Base-by-base conservation (phyloP, 345 rosid genomes). In the Stellera chamaejasme region DNA sequence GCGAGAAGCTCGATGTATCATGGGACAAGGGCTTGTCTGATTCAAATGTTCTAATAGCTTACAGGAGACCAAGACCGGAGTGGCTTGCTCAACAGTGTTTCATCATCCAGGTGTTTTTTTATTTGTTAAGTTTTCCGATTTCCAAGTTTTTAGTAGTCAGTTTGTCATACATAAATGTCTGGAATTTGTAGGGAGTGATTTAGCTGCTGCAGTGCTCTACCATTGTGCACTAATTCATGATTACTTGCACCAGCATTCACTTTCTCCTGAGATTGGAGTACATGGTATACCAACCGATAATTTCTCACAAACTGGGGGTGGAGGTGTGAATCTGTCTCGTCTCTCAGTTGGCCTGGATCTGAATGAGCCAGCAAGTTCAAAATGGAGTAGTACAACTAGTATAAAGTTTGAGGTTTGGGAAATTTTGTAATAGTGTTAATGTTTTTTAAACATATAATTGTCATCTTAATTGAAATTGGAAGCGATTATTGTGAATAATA, bases 11-110 rank as follows among this genome's bases (percentile, higher is more conserved):
- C 13, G 98, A 92, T 66, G 85, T 92, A 14, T 83, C 90, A 0
- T 92, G 85, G 98, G 87, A 92, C 66, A 92, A 88, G 65, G 98
- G 96, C 45, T 71, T 88, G 12, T 92, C 67, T 66, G 95, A 92
- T 79, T 92, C 96, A 45, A 92, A 85, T 69, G 69, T 85, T n/a
- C 55, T 85, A 48, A 68, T 88, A 52, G 95, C 95, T 70, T 92
- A 77, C 58, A 63, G 96, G 74, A 84, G 96, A 72, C 98, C 96
- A 13, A 79, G 96, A 67, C 96, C 95, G 11, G 85, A 92, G 59
- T 85, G 93, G 93, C 93, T 85, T 75, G 66, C 88, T 42, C 96
- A 88, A 66, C 86, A 92, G 61, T 86, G 93, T 71, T 86, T 92
- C 75, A 74, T 81, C 45, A 14, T 88, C 58, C 96, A 88, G 90